Evolutionary conservation across 2,329 filamentous ascomycete genomes (phyloP).

Genomic region (Boeremia exigua): DNA sequence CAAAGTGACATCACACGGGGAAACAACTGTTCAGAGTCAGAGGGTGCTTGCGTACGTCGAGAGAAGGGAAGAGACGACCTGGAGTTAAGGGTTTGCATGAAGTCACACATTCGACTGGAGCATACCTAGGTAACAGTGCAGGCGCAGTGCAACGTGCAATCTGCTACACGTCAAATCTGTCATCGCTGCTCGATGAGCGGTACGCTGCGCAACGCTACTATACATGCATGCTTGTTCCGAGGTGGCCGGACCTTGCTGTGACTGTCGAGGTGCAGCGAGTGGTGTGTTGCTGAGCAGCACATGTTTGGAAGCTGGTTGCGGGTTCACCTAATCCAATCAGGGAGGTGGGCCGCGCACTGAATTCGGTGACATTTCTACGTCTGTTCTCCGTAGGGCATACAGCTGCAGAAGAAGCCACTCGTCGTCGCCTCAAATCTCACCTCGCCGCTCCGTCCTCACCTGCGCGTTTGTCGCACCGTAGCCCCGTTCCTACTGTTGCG

Average conservation of each 20-base stretch:
- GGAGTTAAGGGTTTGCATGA: background rate
- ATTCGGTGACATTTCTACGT: conserved; percentile 18
- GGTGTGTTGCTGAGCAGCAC: conserved; percentile 6
- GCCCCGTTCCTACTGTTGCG: conserved; percentile 28
- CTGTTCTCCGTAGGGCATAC: conserved; percentile 15
- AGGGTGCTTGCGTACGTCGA: background rate
- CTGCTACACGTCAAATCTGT: conserved; percentile 17
- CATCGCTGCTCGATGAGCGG: background rate
- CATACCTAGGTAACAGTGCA: conserved; percentile 11
- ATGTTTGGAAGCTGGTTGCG: conserved; percentile 3
- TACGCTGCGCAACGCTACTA: conserved; percentile 10
- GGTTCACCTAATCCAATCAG: conserved; percentile 10
- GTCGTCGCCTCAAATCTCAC: conserved; percentile 14
- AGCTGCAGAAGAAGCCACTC: conserved; percentile 7
- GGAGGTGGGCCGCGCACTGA: conserved; percentile 16
- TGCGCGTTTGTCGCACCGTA: conserved; percentile 35
- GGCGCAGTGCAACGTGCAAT: conserved; percentile 22
- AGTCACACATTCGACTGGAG: conserved; percentile 3
- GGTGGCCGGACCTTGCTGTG: background rate
- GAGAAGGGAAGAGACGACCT: background rate
- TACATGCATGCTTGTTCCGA: background rate
- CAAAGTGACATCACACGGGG: background rate
- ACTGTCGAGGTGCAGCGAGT: conserved; percentile 13
- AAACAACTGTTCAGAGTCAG: background rate
- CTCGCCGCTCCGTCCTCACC: conserved; percentile 18